phyloP scores from a whole-genome alignment of 2,329 filamentous ascomycete genomes.

The Grosmannia serpens region DNA sequence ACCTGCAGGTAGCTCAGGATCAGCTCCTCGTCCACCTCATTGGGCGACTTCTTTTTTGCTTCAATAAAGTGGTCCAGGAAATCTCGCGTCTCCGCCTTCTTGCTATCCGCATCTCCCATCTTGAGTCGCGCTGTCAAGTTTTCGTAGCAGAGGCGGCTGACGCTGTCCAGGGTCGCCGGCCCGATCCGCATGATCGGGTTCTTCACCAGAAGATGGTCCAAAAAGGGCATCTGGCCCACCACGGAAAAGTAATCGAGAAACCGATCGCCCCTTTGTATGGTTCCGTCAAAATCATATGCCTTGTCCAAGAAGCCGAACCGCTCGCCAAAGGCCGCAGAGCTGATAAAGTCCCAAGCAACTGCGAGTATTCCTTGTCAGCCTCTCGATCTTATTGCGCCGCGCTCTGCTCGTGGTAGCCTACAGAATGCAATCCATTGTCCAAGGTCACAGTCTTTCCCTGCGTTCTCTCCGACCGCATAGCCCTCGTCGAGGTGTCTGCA shows the following conservation, averaged over 20 bases:
- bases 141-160: constrained; percentile 12
- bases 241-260: constrained; percentile 22
- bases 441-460: constrained; percentile 21
- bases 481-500: constrained; percentile 18
- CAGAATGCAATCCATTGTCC: constrained; percentile 29
- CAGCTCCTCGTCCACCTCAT: constrained; percentile 23
- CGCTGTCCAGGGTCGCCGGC: constrained; percentile 17
- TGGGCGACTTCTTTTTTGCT: constrained; percentile 21
- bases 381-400: too few relatives aligned
- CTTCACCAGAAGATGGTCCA: constrained; percentile 26
- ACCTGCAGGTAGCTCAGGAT: constrained; percentile 24
- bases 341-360: constrained; percentile 29
- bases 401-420: constrained; percentile 12
- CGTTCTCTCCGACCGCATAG: constrained; percentile 8
- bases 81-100: constrained; percentile 16
- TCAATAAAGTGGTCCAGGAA: constrained; percentile 30
- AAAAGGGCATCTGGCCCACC: constrained; percentile 20
- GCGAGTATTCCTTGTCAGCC: background rate
- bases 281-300: constrained; percentile 24
- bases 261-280: constrained; percentile 18
- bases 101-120: constrained; percentile 17
- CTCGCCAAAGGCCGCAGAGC: constrained; percentile 26
- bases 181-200: constrained; percentile 24
- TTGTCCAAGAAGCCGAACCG: constrained; percentile 29
- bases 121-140: constrained; percentile 16